A percentile compares a stretch with the other conserved stretches of the same genome.
These are phyloP conservation scores for Magnolia sinica DNA, from an alignment of 164 flowering plant genomes.

Conservation along the genomic window DNA sequence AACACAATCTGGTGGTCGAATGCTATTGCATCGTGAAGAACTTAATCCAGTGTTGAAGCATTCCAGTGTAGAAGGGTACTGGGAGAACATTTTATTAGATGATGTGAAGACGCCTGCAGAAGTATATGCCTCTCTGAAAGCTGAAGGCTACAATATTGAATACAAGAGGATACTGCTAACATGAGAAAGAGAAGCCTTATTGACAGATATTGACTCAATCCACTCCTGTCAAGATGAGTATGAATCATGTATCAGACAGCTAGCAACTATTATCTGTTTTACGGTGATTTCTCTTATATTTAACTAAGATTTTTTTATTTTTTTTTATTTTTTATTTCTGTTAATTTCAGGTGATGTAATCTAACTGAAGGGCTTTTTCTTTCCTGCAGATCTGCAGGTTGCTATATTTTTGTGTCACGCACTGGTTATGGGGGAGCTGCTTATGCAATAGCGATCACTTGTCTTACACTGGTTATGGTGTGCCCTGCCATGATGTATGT, in stretches of 20 bases:
- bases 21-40: constrained; percentile 63
- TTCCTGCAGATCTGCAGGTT: constrained; percentile 63
- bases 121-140: constrained; percentile 64
- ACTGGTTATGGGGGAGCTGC: constrained; percentile 85
- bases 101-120: constrained; percentile 89
- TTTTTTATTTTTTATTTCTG: too few relatives aligned
- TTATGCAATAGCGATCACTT: too few relatives aligned
- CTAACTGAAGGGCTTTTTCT: background rate
- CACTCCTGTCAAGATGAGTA: constrained; percentile 14
- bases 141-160: constrained; percentile 8
- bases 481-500: too few relatives aligned
- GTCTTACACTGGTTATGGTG: too few relatives aligned
- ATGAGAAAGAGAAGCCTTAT: too few relatives aligned
- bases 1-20: constrained; percentile 65
- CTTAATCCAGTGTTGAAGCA: constrained; percentile 65
- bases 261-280: constrained; percentile 4
- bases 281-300: background rate
- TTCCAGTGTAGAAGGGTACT: constrained; percentile 77
- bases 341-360: background rate
- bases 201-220: too few relatives aligned
- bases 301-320: background rate
- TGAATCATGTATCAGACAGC: constrained; percentile 42
- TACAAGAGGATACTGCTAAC: too few relatives aligned
- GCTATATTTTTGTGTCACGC: constrained; percentile 87
- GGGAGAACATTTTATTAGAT: constrained; percentile 83